Evolutionary conservation across 1,284 basidiomycete genomes (phyloP).

Genomic region (Spongispora temasekensis): DNA sequence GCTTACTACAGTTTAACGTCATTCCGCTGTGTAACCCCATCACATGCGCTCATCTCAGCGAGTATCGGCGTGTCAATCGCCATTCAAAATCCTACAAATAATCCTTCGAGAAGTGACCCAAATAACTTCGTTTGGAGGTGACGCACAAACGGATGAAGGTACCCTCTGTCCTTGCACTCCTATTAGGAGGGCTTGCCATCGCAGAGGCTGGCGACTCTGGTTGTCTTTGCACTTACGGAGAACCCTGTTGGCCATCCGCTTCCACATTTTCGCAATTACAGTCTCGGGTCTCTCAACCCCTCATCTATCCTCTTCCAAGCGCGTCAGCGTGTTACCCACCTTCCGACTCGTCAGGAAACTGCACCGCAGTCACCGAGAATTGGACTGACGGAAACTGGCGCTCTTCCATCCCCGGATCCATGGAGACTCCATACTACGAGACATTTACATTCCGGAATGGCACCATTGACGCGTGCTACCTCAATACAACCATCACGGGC

Average conservation of each 20-base stretch:
- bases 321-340: constrained; percentile 30
- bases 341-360: constrained; percentile 20
- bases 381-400: constrained; percentile 39
- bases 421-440: constrained; percentile 43
- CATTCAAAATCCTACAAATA: too few species aligned
- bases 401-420: constrained; percentile 40
- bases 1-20: too few species aligned
- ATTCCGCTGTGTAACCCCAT: too few species aligned
- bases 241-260: constrained; percentile 44
- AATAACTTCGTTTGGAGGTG: too few species aligned
- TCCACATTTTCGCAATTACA: constrained; percentile 29
- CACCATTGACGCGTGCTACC: constrained; percentile 36
- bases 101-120: too few species aligned
- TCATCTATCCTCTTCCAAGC: constrained; percentile 28
- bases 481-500: constrained; percentile 13
- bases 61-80: too few species aligned
- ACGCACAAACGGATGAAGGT: too few species aligned
- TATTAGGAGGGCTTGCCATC: too few species aligned
- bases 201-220: too few species aligned
- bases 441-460: constrained; percentile 41
- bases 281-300: constrained; percentile 30
- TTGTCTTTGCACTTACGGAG: constrained; percentile 17
- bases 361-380: constrained; percentile 30
- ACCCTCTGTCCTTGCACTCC: too few species aligned
- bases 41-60: too few species aligned